Evolutionary conservation across 2,329 filamentous ascomycete species (phyloP).

Genomic region (Clarireedia homoeocarpa): DNA sequence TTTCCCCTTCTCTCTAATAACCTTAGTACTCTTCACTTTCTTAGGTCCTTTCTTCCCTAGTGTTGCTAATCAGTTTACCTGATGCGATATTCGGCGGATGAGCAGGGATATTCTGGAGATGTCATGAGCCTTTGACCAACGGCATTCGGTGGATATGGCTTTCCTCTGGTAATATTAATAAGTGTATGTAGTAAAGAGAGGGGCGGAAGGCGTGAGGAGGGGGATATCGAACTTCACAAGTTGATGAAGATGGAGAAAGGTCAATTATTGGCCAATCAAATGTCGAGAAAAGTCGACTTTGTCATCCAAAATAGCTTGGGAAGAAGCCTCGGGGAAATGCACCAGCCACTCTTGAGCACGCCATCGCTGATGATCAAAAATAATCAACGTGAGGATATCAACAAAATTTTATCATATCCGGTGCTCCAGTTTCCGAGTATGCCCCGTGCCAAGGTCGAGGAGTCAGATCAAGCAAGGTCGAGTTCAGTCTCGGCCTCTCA

Average conservation of each 20-base stretch:
- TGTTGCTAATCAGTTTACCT: slow-evolving; percentile 1
- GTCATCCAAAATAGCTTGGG: slow-evolving; percentile 2
- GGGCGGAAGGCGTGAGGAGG: slow-evolving; percentile 6
- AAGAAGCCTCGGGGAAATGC: slow-evolving; percentile 4
- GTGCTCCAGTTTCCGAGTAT: slow-evolving; percentile 3
- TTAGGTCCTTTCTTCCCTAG: slow-evolving; percentile 5
- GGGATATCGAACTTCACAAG: not conserved
- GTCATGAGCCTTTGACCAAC: not conserved
- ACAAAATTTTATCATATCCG: not conserved
- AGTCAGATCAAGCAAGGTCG: too few species aligned
- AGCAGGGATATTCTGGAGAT: slow-evolving; percentile 6
- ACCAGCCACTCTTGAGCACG: slow-evolving; percentile 9
- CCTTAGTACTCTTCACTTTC: not conserved
- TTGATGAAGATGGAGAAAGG: slow-evolving; percentile 3
- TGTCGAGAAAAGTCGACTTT: slow-evolving; percentile 1
- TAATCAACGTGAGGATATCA: slow-evolving; percentile 2
- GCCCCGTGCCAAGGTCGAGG: not conserved
- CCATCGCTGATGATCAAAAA: slow-evolving; percentile 5
- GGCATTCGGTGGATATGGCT: not conserved
- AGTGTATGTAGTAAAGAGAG: slow-evolving; percentile 8
- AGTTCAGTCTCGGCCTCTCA: not conserved
- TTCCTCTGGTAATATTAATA: not conserved
- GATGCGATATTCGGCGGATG: slow-evolving; percentile 11
- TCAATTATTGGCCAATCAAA: not conserved
- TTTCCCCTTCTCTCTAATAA: not conserved